A percentile compares a stretch with the other conserved stretches of the same genome.
These are phyloP conservation scores for Neurospora sp. DNA, from an alignment of 495 filamentous ascomycete species.

Conservation along the genomic window DNA sequence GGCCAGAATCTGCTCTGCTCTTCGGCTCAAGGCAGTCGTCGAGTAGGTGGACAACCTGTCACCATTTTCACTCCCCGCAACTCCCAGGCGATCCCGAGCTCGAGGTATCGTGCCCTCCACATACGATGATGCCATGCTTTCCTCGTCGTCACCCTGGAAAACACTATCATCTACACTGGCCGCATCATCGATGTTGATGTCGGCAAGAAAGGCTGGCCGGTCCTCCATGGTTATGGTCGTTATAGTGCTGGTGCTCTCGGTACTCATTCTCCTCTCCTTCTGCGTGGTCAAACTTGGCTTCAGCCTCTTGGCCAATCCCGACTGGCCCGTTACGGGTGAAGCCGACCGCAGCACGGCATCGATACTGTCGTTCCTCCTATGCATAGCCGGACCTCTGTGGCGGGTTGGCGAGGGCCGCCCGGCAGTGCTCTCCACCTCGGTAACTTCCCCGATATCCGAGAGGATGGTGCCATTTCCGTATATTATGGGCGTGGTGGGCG, in stretches of 20 bases:
- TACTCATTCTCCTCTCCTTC: constrained; percentile 29
- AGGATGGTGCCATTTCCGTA: constrained; percentile 54
- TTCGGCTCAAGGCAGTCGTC: constrained; percentile 63
- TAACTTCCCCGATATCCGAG: constrained; percentile 67
- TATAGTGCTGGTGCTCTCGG: constrained; percentile 43
- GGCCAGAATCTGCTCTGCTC: constrained; percentile 79
- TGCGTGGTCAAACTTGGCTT: constrained; percentile 23
- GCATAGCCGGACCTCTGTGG: not conserved
- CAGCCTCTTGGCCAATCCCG: constrained; percentile 27
- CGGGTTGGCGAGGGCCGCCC: constrained; percentile 24
- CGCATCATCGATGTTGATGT: constrained; percentile 49
- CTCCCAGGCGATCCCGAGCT: constrained; percentile 12
- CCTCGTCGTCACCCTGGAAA: constrained; percentile 50
- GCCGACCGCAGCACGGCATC: not conserved
- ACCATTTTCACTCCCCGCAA: constrained; percentile 19
- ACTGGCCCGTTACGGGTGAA: constrained; percentile 12
- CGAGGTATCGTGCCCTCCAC: constrained; percentile 27
- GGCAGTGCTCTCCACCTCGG: constrained; percentile 45
- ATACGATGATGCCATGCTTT: constrained; percentile 44
- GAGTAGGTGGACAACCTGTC: constrained; percentile 41
- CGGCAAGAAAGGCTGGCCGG: constrained; percentile 35
- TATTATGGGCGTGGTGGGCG: constrained; percentile 47
- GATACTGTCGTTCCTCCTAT: not conserved
- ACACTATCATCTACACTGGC: constrained; percentile 47
- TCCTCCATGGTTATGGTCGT: constrained; percentile 38